These are phyloP conservation scores for Melaleuca alternifolia DNA, from an alignment of 345 rosid genomes.

Conservation along the genomic window DNA sequence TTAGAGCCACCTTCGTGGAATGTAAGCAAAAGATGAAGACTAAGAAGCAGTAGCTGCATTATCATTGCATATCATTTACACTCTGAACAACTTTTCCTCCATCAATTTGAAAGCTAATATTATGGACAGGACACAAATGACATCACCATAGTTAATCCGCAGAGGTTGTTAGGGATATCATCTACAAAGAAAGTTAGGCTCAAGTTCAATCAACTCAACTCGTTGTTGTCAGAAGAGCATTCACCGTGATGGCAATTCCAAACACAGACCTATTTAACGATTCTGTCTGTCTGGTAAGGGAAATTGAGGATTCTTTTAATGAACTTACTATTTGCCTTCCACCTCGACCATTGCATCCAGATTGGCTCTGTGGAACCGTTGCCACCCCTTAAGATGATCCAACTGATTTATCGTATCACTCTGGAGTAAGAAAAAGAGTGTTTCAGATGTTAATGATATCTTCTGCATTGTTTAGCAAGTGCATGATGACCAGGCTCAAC, in stretches of 20 bases:
- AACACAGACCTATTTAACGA: neutral
- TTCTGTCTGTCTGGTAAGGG: neutral
- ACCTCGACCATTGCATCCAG: neutral
- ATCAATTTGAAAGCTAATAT: neutral
- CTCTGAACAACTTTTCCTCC: neutral
- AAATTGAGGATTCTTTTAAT: neutral
- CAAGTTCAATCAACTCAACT: neutral
- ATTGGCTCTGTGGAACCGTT: neutral
- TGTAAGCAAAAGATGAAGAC: neutral
- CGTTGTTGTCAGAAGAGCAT: neutral
- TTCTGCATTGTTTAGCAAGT: neutral
- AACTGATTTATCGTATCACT: neutral
- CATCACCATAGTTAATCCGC: neutral
- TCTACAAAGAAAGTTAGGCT: neutral
- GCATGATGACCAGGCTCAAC: neutral
- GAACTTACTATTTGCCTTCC: neutral
- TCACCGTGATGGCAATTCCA: neutral
- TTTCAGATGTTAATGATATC: neutral
- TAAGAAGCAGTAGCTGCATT: neutral
- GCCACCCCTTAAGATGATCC: neutral
- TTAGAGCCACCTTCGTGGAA: neutral
- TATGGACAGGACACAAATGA: neutral
- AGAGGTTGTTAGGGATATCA: neutral
- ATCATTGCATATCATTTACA: neutral
- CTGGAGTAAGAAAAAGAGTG: neutral